Base-by-base conservation (phyloP, 768 basidiomycete genomes). In the Arthromyces matolae region DNA sequence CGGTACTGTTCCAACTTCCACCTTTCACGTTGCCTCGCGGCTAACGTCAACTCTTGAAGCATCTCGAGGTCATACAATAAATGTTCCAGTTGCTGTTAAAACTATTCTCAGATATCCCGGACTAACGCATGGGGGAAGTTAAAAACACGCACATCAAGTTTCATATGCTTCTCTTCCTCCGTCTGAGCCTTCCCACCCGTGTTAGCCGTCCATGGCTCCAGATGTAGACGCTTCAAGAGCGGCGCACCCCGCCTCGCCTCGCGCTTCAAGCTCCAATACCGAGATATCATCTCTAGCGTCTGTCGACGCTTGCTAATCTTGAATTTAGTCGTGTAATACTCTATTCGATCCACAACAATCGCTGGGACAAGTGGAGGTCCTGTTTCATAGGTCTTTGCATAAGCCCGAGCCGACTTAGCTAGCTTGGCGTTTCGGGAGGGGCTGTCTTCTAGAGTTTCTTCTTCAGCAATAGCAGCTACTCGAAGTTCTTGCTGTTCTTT, bases 191-290 rank as follows among this genome's bases (percentile, higher is more conserved):
- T 80, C 6, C 70, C 70, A 5, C 75, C 75, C 14, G 82, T 77
- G 33, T 78, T 81, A 3, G 91, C 90, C 1, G 94, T 97, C 96
- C 96, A 98, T 0, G 96, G 95, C 70, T 99, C 95, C 22, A 98
- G 71, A 68, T 99, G 93, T 48, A 99, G 63, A 44, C 96, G 64
- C 67, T 98, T 98, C 55, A 99, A 66, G 51, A 98, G 66, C 9
- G 96, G 95, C 8, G 96, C 96, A 4, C 96, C 96, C 32, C 95
- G 68, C 52, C 96, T 78, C 1, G 83, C 91, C 63, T 98, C 95
- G 4, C 96, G 74, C 69, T 99, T 98, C 65, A 99, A 64, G 67
- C 96, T 97, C 96, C 96, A 99, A 60, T 97, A 99, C 60, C 83
- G 80, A 59, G 89, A 94, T 25, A 93, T 73, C 58, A 81, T 66